Percentiles rank a stretch among this genome's conserved stretches.
phyloP scores from a whole-genome alignment of 257 asterid species.

The Ocimum tenuiflorum region DNA sequence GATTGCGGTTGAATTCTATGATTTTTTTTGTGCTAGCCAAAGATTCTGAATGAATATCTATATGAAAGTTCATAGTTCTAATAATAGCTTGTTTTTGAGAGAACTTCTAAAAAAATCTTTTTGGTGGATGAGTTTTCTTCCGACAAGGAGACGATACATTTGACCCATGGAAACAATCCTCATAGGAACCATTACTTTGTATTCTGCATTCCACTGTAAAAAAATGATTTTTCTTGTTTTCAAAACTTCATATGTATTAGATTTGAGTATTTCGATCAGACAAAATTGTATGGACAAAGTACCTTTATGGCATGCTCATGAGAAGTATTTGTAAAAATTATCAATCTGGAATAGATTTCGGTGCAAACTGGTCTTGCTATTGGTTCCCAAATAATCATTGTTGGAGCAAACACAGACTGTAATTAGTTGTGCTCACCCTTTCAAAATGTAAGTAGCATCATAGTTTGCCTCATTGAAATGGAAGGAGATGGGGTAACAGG shows the following conservation, averaged over 20 bases:
- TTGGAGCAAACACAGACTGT: background rate
- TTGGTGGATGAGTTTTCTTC: background rate
- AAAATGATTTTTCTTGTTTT: background rate
- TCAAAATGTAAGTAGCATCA: background rate
- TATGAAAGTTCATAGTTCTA: background rate
- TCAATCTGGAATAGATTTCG: background rate
- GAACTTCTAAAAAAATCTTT: background rate
- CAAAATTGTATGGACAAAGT: background rate
- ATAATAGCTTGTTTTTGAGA: background rate
- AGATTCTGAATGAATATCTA: background rate
- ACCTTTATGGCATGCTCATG: background rate
- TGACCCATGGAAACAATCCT: background rate
- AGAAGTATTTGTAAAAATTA: background rate
- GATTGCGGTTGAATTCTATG: background rate
- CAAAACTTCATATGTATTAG: background rate
- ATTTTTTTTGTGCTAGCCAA: background rate
- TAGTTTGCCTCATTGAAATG: background rate
- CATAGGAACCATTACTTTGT: background rate
- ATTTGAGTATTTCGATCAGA: background rate
- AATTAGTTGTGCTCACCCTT: background rate
- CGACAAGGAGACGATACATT: background rate
- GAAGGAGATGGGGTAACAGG: background rate
- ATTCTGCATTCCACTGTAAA: background rate
- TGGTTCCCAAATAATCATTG: background rate
- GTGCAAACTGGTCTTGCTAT: background rate